Base-by-base conservation (phyloP, 139 green algal species). In the Microglena sp. region DNA sequence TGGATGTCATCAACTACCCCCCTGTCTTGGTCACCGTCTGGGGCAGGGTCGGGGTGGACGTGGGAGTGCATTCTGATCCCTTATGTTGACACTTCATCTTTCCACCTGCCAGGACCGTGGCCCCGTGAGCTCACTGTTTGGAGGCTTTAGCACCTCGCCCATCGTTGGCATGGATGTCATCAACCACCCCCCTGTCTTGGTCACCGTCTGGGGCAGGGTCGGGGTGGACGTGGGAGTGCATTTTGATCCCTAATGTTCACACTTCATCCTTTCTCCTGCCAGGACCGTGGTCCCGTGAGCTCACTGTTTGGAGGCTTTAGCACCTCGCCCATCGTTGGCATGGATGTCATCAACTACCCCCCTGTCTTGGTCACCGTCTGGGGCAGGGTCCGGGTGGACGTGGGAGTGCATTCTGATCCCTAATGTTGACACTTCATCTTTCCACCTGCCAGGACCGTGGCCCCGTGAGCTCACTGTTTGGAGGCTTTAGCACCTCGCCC, bases 201-300 rank as follows among this genome's bases (percentile, higher is more conserved):
- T n/a, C n/a, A n/a, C n/a, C n/a, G n/a, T n/a, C n/a, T n/a, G n/a
- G n/a, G n/a, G n/a, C n/a, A n/a, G n/a, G n/a, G n/a, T n/a, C n/a
- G n/a, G n/a, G n/a, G n/a, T n/a, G n/a, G n/a, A n/a, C n/a, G n/a
- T n/a, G n/a, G n/a, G n/a, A n/a, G n/a, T n/a, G n/a, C n/a, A n/a
- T n/a, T n/a, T 15, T 50, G 40, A 24, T 50, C 15, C 11, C 40
- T 15, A 11, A 50, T 11, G 11, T 24, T 15, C 40, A 50, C 40
- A 50, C 11, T 50, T 15, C 40, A 50, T 50, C 15, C 40, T 50
- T 50, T 24, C 11, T 24, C 40, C 15, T 24, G 11, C 40, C 69
- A 76, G 69, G 70, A 76, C 30, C 56, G 46, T 36, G 70, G 68
- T 30, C 70, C 70, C 28, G 71, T 71, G 45, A 22, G 11, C 2